Evolutionary conservation across 1,139 yeast species (phyloP), one percentile per base, ranked within the genome.

Genomic region (Hemisphaericaspora xylofermentans): DNA sequence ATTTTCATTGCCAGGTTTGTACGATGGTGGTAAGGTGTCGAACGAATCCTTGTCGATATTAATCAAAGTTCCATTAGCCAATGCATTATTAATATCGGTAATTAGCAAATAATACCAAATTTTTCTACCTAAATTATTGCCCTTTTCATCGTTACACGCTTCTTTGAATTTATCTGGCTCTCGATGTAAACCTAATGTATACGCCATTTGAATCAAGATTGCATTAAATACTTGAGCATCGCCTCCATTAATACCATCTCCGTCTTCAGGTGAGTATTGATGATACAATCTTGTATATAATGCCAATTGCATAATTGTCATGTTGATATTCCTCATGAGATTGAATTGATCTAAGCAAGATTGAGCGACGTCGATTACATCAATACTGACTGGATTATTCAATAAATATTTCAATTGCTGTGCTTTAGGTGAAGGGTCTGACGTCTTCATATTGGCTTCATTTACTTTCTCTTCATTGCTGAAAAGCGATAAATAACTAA

Each of bases 231-330:
- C 57, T 33, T 57, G 59, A 1, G 72, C 64, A 47, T 75, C 78
- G 8, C 78, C 76, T 27, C 79, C 82, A 44, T 76, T 78, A 3
- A 66, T 63, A 7, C 61, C 63, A 37, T 68, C 71, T 13, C 81
- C 78, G 48, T 75, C 79, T 51, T 76, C 81, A 1, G 80, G 80
- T 0, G 80, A 67, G 46, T 58, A 51, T 37, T 56, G 52, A 35
- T 66, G 68, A 53, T 76, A 76, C 14, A 63, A 46, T 43, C 78
- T 57, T 31, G 63, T 47, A 33, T 68, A 49, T 12, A 74, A 47
- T 0, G 74, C 63, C 40, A 79, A 71, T 50, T 80, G 84, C 40
- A 80, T 62, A 6, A 79, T 69, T 0, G 71, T 63, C 39, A 80
- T 49, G 27, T 76, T 73, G 15, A 74, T 66, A 18, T 54, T 53